Base-by-base conservation (phyloP, 2,329 filamentous ascomycete species). In the Exophiala xenobiotica region DNA sequence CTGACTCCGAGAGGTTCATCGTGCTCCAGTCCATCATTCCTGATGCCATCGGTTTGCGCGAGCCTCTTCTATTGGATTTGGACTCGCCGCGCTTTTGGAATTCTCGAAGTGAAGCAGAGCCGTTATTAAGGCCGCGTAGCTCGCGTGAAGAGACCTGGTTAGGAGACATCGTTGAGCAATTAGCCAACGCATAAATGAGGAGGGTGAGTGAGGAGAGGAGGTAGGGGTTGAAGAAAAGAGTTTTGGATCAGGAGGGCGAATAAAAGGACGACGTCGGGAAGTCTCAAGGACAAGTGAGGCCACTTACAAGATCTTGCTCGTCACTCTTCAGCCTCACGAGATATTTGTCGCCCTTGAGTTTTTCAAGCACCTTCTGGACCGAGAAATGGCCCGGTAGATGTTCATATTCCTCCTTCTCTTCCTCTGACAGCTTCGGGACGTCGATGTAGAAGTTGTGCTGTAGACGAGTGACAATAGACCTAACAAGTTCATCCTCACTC, bases 361-460 rank as follows among this genome's bases (percentile, higher is more conserved):
- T 56, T 19, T 57, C 51, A 40, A 71, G 59, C 42, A 73, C 57
- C 22, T 61, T 62, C 14, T 58, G 60, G 9, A 67, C 66, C 5
- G 59, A 54, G 47, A 66, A 71, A 56, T 73, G 69, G 8, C 70
- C 70, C 1, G 70, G 69, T 11, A 74, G 59, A 47, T 62, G 70
- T 11, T 69, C 61, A 56, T 72, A 74, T 16, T 69, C 65, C 8
- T 66, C 59, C 16, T 57, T 54, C 44, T 69, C 64, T 5, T 62
- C 47, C 33, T 70, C 62, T 3, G 61, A 45, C 4, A 70, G 45
- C 1, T 16, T 38, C 7, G 70, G 70, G 9, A 71, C 51, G 23
- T 67, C 56, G 26, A 74, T 63, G 29, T 61, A 63, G 47, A 61
- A 56, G 23, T 43, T 33, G 24, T 52, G 31, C 37, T 39, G 27